Evolutionary conservation across 2,329 filamentous ascomycete species (phyloP), one percentile per base, ranked within the genome.

Genomic region (Phaeosphaeria sp.): DNA sequence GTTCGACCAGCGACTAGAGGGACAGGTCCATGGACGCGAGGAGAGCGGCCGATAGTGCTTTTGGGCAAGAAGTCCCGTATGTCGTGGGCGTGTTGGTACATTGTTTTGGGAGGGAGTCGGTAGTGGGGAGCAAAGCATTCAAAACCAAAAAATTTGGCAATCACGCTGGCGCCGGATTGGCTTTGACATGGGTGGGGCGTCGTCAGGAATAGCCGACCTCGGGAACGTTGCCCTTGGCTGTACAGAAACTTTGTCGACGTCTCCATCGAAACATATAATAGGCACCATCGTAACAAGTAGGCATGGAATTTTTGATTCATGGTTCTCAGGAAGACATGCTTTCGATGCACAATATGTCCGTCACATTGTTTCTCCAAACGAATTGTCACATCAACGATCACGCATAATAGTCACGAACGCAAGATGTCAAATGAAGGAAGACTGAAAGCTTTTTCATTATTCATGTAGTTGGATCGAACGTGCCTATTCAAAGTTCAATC

Each of bases 71-170:
- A 53, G 53, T 59, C 63, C 64, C 58, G 57, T 56, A 53, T 56
- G 51, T 56, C 54, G 58, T 55, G 46, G 56, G 63, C 63, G 64
- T 64, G 48, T 49, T 53, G 64, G 60, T 56, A 68, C 68, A 71
- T 71, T 60, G 61, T 68, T 69, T 67, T 66, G 64, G 62, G 71
- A 67, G 64, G 57, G 60, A 60, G 63, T 55, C 51, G 51, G 61
- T 55, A 65, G 63, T 66, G 64, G 64, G 59, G 59, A 64, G 54
- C 54, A 60, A 51, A 60, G 59, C 57, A 58, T 64, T 57, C 61
- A 64, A 62, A 63, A 55, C 61, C 46, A 51, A 52, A 64, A 61
- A 62, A 67, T 69, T 69, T 65, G 53, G 49, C 36, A 39, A 39
- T 39, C 36, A 39, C 44, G 27, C 42, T 54, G 55, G 59, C 55